These are phyloP conservation scores for Ambrosiella beaveri DNA, from an alignment of 2,329 filamentous ascomycete genomes.

Conservation along the genomic window DNA sequence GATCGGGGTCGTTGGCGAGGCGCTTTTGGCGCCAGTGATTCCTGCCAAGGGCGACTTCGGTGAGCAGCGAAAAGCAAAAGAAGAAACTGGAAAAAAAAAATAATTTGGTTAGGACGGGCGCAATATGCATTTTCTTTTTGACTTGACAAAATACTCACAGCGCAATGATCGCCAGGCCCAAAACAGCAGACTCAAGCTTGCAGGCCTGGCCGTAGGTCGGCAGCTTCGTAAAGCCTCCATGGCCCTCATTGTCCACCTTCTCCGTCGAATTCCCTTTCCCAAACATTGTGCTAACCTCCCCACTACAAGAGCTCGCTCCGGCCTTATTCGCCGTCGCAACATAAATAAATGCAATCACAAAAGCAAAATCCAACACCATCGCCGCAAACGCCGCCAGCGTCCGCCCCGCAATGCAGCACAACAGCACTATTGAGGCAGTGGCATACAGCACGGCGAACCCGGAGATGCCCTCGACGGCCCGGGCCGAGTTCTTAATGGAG, in stretches of 20 bases:
- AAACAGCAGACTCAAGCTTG: constrained; percentile 55
- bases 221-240: constrained; percentile 29
- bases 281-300: constrained; percentile 46
- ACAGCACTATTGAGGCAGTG: constrained; percentile 51
- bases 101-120: too few species aligned
- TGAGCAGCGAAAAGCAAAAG: constrained; percentile 54
- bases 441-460: constrained; percentile 62
- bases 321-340: constrained; percentile 57
- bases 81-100: constrained; percentile 35
- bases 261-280: constrained; percentile 35
- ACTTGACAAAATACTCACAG: constrained; percentile 32
- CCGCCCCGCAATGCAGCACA: constrained; percentile 64
- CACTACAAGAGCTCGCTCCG: constrained; percentile 47
- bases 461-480: constrained; percentile 62
- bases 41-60: constrained; percentile 51
- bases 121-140: too few species aligned
- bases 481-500: constrained; percentile 44
- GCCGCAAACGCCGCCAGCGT: constrained; percentile 55
- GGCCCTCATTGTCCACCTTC: constrained; percentile 2
- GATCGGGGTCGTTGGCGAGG: constrained; percentile 32
- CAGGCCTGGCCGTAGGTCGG: constrained; percentile 42
- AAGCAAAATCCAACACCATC: constrained; percentile 60
- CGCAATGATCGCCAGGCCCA: constrained; percentile 63
- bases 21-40: constrained; percentile 60
- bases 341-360: constrained; percentile 63